A percentile compares a stretch with the other conserved stretches of the same genome.
Evolutionary conservation across 116 monocot species (phyloP).

Genomic region (Cymodocea nodosa): DNA sequence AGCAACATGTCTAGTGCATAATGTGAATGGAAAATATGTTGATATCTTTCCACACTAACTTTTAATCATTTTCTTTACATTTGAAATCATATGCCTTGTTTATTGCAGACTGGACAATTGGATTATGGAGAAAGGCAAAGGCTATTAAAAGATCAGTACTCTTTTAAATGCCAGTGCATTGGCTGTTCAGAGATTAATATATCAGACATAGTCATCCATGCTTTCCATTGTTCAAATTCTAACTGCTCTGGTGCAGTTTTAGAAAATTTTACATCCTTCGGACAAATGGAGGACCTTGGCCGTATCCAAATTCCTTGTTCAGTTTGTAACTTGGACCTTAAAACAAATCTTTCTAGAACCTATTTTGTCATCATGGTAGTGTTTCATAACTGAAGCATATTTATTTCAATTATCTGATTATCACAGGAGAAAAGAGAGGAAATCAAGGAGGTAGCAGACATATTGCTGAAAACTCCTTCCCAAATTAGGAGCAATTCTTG

Average conservation of each 20-base stretch:
- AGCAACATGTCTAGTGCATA: no score
- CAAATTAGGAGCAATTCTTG: slow-evolving; percentile 41
- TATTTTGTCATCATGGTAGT: no score
- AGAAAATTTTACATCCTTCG: slow-evolving; percentile 12
- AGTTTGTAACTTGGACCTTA: slow-evolving; percentile 16
- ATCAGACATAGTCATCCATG: slow-evolving; percentile 68
- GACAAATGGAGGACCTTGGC: slow-evolving; percentile 15
- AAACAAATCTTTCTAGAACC: no score
- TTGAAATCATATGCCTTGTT: background rate
- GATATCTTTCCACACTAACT: no score
- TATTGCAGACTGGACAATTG: slow-evolving; percentile 55
- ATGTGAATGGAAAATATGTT: no score
- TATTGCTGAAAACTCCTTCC: slow-evolving; percentile 22
- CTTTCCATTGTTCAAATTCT: slow-evolving; percentile 46
- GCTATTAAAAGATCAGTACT: slow-evolving; percentile 63
- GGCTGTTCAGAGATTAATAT: slow-evolving; percentile 63
- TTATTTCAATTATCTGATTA: slow-evolving; percentile 12
- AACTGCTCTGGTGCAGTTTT: slow-evolving; percentile 62
- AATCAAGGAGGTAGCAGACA: slow-evolving; percentile 35
- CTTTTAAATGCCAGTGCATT: slow-evolving; percentile 69
- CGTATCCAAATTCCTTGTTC: slow-evolving; percentile 14
- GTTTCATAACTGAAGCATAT: background rate
- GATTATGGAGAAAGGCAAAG: slow-evolving; percentile 45
- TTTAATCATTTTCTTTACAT: no score
- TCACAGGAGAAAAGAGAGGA: slow-evolving; percentile 15